Base-by-base conservation (phyloP, 1,284 basidiomycete species). In the Cerrena zonata region DNA sequence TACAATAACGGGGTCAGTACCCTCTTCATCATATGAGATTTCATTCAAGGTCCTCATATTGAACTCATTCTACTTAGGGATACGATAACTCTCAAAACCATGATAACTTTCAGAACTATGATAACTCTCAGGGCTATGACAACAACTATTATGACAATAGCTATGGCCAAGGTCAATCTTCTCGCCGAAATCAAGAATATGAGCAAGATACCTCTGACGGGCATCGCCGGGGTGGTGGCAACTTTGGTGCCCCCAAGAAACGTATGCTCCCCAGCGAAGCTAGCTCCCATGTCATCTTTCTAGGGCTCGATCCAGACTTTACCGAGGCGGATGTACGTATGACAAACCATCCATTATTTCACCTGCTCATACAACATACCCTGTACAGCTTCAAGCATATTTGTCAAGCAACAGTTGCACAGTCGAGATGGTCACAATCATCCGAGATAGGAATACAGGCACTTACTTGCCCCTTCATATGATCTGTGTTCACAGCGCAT, bases 401-500 rank as follows among this genome's bases (percentile, higher is more conserved):
- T 80, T 94, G 55, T 74, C 80, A 52, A 78, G 76, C 54, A 77
- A 87, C 64, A 84, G 83, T 56, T 88, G 80, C 71, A 79, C 73
- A 64, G 74, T 89, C 60, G 87, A 90, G 69, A 86, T 86, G 57
- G 88, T 91, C 62, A 94, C 91, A 61, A 92, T 97, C 59, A 93
- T 94, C 67, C 84, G 89, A 76, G 94, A 96, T 69, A 87, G 89
- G 79, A 78, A 80, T 78, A 85, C 91, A 82, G 91, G 88, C 87
- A 90, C 83, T 88, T 57, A 57, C 51, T 53, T 86, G 79, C 82
- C 84, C 73, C 77, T 86, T 87, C 79, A 77, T 81, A 82, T 78
- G 72, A 71, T 65, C 56, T 73, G 58, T 68, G 68, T 74, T 72
- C 76, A 71, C 68, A 74, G 58, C 75, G 72, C 82, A 84, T 87